Percentiles rank a stretch among this genome's conserved stretches.
These are phyloP conservation scores for Alliaria petiolata DNA, from an alignment of 345 rosid species.

Conservation along the genomic window DNA sequence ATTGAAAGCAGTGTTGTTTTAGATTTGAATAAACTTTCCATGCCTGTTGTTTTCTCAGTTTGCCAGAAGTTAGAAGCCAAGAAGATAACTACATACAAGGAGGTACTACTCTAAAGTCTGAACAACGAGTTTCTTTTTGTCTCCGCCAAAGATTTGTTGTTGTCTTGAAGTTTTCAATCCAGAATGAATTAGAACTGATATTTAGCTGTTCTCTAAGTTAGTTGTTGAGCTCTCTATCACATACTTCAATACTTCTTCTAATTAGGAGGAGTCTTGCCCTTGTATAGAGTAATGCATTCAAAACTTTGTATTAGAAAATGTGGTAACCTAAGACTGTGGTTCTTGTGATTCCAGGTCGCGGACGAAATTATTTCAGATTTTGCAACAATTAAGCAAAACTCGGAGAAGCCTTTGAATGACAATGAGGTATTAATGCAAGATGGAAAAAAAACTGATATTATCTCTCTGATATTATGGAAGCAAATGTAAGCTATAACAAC, in stretches of 20 bases:
- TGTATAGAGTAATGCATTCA: background rate
- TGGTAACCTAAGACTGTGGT: background rate
- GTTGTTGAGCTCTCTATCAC: background rate
- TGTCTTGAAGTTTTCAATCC: background rate
- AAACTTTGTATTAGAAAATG: background rate
- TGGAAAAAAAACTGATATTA: background rate
- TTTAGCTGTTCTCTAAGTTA: background rate
- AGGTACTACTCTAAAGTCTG: slow-evolving; percentile 33
- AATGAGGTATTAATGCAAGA: slow-evolving; percentile 36
- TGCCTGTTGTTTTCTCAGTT: slow-evolving; percentile 28
- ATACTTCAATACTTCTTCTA: background rate
- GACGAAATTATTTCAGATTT: slow-evolving; percentile 42
- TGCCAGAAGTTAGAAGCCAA: slow-evolving; percentile 48
- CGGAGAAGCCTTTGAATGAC: slow-evolving; percentile 33
- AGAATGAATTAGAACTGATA: background rate
- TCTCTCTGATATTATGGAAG: background rate
- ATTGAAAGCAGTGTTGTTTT: background rate
- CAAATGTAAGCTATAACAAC: background rate
- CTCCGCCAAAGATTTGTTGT: background rate
- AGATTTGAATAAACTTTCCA: background rate
- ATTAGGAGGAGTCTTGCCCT: background rate
- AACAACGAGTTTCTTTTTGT: too few relatives aligned
- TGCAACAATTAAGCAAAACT: slow-evolving; percentile 26
- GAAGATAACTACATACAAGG: slow-evolving; percentile 43
- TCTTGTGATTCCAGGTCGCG: slow-evolving; percentile 37